Evolutionary conservation across 2,329 filamentous ascomycete species (phyloP).

Genomic region (Tolypocladium guangdongense): DNA sequence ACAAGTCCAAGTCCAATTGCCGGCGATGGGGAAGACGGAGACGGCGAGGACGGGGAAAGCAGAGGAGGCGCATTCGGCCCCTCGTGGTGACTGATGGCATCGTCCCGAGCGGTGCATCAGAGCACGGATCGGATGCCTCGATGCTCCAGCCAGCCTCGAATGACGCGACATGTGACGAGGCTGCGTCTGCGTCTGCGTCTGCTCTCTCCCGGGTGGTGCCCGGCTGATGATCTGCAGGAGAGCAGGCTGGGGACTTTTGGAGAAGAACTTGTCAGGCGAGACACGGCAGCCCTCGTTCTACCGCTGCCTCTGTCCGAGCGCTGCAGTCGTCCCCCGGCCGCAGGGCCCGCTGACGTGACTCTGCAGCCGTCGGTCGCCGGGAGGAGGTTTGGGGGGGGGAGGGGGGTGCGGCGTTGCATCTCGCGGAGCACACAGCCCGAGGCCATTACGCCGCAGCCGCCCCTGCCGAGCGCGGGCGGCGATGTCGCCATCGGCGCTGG

Average conservation of each 20-base stretch:
- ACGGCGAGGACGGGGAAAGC: too few relatives aligned
- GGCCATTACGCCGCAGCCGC: too few relatives aligned
- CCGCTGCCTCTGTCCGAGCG: neutral
- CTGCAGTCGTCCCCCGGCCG: neutral
- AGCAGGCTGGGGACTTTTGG: neutral
- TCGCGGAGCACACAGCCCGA: too few relatives aligned
- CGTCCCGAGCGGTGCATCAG: too few relatives aligned
- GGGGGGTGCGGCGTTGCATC: neutral
- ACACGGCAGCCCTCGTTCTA: neutral
- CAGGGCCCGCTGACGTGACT: neutral
- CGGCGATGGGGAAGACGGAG: too few relatives aligned
- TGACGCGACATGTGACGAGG: neutral
- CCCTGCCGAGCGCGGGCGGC: neutral
- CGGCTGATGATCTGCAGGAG: neutral
- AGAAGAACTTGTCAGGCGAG: too few relatives aligned
- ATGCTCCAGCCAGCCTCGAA: neutral
- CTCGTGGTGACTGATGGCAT: too few relatives aligned
- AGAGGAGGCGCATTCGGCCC: too few relatives aligned
- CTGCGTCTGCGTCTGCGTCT: neutral
- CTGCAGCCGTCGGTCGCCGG: neutral
- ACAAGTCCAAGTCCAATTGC: too few relatives aligned
- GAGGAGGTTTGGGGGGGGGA: neutral
- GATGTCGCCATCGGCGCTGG: too few relatives aligned
- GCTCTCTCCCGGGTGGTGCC: too few relatives aligned
- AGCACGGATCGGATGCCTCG: neutral